Evolutionary conservation across 768 basidiomycete genomes (phyloP), one percentile per base, ranked within the genome.

Genomic region (Pleurotus salmoneostramineus): DNA sequence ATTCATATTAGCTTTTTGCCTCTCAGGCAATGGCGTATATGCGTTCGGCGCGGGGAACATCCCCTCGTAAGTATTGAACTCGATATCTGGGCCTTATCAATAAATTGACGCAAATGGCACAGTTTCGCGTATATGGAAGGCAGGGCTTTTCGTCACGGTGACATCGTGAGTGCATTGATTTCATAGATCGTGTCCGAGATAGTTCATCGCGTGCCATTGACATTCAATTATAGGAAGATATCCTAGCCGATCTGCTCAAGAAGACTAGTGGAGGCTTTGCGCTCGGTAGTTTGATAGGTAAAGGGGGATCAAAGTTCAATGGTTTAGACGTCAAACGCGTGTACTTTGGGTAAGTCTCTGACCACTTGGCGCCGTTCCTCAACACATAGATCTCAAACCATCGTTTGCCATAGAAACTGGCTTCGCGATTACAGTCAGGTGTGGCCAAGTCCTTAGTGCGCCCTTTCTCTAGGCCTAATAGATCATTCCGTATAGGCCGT

Each of bases 21-120:
- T 88, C 48, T 74, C 83, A 3, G 63, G 66, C 2, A 80, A 83
- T 72, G 80, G 82, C 57, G 87, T 88, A 12, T 78, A 84, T 65
- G 89, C 87, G 5, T 91, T 90, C 61, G 88, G 87, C n/a, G 87
- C 88, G 54, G 93, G 93, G 42, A 93, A 95, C 66, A 94, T 95
- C 64, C 92, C 92, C 37, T 43, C 51, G 64, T 55, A 42, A 55
- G 52, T 54, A 8, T 27, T 27, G 21, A 27, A 27, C 21, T 27
- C 31, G 15, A 42, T 8, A 27, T 14, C 36, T 40, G 40, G 6
- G 27, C 32, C 33, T 6, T 35, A 12, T 35, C 35, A 36, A 10
- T 55, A 37, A 42, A 31, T 17, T n/a, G 6, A 66, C 61, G 45
- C 60, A 52, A 60, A 63, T 62, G 21, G 33, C 43, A 6, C 60